Percentiles rank a stretch among this genome's conserved stretches.
These are phyloP conservation scores for Colletotrichum tamarilloi DNA, from an alignment of 2,329 filamentous ascomycete genomes.

Conservation along the genomic window DNA sequence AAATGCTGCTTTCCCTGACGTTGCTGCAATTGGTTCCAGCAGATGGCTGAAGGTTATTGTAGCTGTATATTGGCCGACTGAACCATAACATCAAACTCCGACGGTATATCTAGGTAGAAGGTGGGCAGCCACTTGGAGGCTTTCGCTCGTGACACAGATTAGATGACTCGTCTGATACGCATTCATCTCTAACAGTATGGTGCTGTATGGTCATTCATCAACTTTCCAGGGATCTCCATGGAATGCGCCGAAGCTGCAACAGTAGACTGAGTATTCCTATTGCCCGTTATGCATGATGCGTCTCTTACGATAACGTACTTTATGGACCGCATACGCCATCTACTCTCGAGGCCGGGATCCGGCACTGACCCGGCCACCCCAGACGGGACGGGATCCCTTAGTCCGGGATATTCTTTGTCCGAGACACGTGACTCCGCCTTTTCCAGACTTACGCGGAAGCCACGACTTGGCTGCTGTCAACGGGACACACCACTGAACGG, in stretches of 20 bases:
- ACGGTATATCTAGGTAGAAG: not conserved
- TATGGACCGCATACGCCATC: not conserved
- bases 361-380: not conserved
- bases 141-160: not conserved
- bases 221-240: not conserved
- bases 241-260: not conserved
- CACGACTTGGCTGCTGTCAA: conserved; percentile 11
- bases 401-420: conserved; percentile 28
- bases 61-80: not conserved
- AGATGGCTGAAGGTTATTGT: not conserved
- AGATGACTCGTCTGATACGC: not conserved
- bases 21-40: not conserved
- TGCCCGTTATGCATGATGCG: not conserved
- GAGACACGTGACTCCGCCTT: conserved; percentile 20
- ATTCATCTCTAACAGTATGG: not conserved
- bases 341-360: not conserved
- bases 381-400: not conserved
- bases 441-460: not conserved
- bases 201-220: not conserved
- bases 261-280: not conserved
- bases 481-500: conserved; percentile 11
- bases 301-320: too few species aligned
- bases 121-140: not conserved
- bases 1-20: not conserved
- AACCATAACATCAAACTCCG: not conserved